phyloP scores from a whole-genome alignment of 805 yeast genomes.

The Candida coleopterorum region DNA sequence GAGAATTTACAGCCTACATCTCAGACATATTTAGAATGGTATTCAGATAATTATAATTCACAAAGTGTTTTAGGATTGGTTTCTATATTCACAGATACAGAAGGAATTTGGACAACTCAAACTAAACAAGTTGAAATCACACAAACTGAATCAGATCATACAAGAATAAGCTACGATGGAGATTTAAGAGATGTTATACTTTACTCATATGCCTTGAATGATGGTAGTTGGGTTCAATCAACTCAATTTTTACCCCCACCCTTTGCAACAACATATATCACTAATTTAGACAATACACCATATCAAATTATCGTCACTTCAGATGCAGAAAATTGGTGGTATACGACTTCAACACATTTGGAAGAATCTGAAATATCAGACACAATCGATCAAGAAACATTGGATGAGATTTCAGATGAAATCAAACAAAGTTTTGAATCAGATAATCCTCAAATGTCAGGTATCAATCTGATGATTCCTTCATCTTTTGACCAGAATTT shows the following conservation, averaged over 20 bases:
- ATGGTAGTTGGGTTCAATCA: background rate
- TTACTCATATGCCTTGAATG: background rate
- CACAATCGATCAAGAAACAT: too few relatives aligned
- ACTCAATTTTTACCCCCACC: slow-evolving; percentile 1
- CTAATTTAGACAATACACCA: background rate
- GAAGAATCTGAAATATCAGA: background rate
- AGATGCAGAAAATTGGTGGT: slow-evolving; percentile 2
- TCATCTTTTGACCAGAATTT: too few relatives aligned
- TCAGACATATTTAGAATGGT: too few relatives aligned
- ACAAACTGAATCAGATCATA: background rate
- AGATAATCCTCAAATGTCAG: too few relatives aligned
- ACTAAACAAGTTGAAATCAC: background rate
- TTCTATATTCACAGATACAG: background rate
- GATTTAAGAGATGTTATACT: background rate
- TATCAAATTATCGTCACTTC: slow-evolving; percentile 1
- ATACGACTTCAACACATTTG: background rate
- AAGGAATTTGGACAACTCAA: background rate
- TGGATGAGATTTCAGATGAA: too few relatives aligned
- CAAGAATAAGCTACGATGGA: background rate
- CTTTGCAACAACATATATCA: background rate
- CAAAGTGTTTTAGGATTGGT: background rate
- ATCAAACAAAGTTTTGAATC: too few relatives aligned
- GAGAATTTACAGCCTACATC: too few relatives aligned
- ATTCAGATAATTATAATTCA: too few relatives aligned
- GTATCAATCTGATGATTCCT: too few relatives aligned